These are phyloP conservation scores for Penicillium flavigenum DNA, from an alignment of 495 filamentous ascomycete genomes.

Conservation along the genomic window DNA sequence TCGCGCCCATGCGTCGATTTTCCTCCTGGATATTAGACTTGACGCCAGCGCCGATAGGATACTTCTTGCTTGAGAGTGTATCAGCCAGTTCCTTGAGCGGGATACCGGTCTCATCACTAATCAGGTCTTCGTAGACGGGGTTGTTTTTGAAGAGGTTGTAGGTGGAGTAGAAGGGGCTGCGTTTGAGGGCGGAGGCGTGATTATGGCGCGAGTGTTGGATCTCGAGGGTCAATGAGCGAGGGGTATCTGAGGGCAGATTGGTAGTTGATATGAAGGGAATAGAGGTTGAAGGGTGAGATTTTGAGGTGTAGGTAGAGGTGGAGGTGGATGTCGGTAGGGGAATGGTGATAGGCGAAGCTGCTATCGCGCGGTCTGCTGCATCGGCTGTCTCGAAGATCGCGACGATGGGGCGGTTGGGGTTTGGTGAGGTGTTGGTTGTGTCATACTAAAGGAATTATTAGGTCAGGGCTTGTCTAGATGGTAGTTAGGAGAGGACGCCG, in stretches of 20 bases:
- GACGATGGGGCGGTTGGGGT: conserved; percentile 19
- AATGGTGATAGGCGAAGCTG: conserved; percentile 36
- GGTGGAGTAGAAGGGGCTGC: conserved; percentile 33
- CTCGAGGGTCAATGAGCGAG: conserved; percentile 23
- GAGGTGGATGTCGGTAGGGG: background rate
- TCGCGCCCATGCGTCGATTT: conserved; percentile 22
- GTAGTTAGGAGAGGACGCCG: background rate
- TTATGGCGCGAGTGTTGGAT: conserved; percentile 31
- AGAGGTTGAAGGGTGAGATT: conserved; percentile 2
- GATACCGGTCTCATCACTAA: conserved; percentile 19
- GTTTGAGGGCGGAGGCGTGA: conserved; percentile 25
- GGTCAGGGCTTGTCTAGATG: background rate
- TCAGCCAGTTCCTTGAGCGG: conserved; percentile 36
- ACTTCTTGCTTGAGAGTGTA: conserved; percentile 27
- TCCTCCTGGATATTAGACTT: conserved; percentile 18
- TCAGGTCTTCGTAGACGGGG: conserved; percentile 30
- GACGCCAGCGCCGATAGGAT: conserved; percentile 10
- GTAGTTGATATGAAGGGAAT: conserved; percentile 4
- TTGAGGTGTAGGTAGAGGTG: background rate
- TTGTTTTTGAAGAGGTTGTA: conserved; percentile 22
- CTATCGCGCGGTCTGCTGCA: conserved; percentile 35
- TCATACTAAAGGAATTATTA: conserved; percentile 17
- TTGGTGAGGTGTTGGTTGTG: conserved; percentile 16
- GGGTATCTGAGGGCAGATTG: background rate
- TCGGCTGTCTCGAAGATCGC: conserved; percentile 40